Conservation (phyloP, 805 yeast species). For the Schwanniomyces occidentalis region DNA sequence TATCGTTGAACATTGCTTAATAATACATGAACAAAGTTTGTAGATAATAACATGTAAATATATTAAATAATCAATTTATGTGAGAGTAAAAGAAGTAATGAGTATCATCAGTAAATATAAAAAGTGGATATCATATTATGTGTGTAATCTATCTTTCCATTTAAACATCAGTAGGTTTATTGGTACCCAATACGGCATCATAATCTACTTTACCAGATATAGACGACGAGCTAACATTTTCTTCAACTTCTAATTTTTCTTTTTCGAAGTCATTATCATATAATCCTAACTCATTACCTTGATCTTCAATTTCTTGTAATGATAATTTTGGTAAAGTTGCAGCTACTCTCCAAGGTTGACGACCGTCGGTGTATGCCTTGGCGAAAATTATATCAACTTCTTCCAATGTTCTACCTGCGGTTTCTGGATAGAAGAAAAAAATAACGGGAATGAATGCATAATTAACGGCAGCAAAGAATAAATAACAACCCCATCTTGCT, state of each 20-base stretch:
- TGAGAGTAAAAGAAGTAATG: neutral
- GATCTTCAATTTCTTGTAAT: slow-evolving; percentile 58
- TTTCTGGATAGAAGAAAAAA: slow-evolving; percentile 47
- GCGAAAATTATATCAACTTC: slow-evolving; percentile 61
- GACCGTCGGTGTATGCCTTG: slow-evolving; percentile 57
- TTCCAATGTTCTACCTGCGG: slow-evolving; percentile 46
- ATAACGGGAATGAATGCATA: slow-evolving; percentile 38
- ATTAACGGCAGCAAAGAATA: slow-evolving; percentile 43
- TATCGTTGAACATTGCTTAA: too few species aligned
- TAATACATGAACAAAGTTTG: too few species aligned
- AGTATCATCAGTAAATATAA: neutral
- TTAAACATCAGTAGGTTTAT: slow-evolving; percentile 6
- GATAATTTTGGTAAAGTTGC: slow-evolving; percentile 58
- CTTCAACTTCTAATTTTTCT: slow-evolving; percentile 38
- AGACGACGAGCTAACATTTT: slow-evolving; percentile 15
- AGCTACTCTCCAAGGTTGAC: slow-evolving; percentile 65
- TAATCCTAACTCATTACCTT: slow-evolving; percentile 59
- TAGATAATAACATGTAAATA: too few species aligned
- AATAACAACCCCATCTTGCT: slow-evolving; percentile 42
- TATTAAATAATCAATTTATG: too few species aligned
- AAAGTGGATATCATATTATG: slow-evolving; percentile 1
- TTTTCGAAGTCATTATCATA: slow-evolving; percentile 44
- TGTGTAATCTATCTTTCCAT: slow-evolving; percentile 1
- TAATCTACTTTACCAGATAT: slow-evolving; percentile 10
- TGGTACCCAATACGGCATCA: slow-evolving; percentile 3